Percentiles rank a stretch among this genome's conserved stretches.
Evolutionary conservation across 2,329 filamentous ascomycete species (phyloP).

Genomic region (Alternaria tenuissima): DNA sequence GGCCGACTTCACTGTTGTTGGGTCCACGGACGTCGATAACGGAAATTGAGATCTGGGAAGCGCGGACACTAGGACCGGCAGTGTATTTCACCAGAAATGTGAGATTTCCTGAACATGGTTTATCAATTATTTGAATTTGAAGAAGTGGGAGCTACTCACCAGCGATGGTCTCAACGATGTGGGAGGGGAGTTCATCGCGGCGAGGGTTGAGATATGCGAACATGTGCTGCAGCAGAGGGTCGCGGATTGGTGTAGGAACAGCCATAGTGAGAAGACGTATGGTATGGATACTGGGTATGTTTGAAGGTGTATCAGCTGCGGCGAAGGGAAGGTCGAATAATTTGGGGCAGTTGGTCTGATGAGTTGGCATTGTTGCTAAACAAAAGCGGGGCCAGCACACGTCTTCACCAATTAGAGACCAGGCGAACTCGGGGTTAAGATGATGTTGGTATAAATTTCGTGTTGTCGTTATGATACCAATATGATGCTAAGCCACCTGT

Average conservation of each 20-base stretch:
- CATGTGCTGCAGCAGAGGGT: constrained; percentile 13
- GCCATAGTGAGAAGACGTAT: background rate
- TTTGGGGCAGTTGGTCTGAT: background rate
- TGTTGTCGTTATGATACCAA: constrained; percentile 6
- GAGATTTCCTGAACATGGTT: constrained; percentile 6
- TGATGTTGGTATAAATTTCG: constrained; percentile 9
- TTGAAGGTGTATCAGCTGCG: background rate
- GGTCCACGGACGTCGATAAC: constrained; percentile 11
- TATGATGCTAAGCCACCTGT: background rate
- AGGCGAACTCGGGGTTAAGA: background rate
- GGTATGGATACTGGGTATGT: background rate
- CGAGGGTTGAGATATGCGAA: constrained; percentile 8
- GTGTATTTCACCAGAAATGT: constrained; percentile 15
- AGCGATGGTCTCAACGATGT: constrained; percentile 8
- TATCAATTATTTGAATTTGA: background rate
- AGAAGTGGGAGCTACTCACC: background rate
- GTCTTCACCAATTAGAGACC: background rate
- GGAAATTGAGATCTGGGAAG: constrained; percentile 8
- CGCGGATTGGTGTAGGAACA: background rate
- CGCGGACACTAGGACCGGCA: background rate
- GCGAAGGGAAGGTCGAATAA: background rate
- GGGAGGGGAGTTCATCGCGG: constrained; percentile 1
- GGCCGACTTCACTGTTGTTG: constrained; percentile 10
- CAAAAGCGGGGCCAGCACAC: background rate
- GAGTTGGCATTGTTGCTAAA: background rate